Conservation (phyloP, 2,329 filamentous ascomycete genomes). For the Polytolypa hystricis region DNA sequence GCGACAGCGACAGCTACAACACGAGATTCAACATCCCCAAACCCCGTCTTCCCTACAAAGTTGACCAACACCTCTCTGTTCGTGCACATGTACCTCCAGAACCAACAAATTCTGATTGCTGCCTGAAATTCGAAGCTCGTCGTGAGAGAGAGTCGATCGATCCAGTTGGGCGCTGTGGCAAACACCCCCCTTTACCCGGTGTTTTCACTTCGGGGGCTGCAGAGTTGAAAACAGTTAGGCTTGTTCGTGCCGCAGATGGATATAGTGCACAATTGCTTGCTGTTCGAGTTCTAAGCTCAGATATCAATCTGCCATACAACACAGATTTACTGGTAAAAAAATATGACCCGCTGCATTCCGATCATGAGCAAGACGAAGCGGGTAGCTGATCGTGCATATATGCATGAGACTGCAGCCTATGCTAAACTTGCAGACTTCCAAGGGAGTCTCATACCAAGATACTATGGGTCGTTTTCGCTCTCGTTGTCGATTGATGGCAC, state of each 20-base stretch:
- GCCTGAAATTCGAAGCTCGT: not conserved
- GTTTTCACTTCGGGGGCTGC: not conserved
- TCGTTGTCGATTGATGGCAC: not conserved
- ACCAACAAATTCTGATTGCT: not conserved
- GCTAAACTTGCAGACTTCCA: constrained; percentile 1
- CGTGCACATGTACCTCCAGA: constrained; percentile 3
- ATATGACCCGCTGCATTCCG: constrained; percentile 7
- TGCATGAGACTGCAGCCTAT: constrained; percentile 3
- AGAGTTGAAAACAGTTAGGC: not conserved
- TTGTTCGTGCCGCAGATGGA: not conserved
- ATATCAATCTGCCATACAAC: not conserved
- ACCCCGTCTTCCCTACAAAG: constrained; percentile 2
- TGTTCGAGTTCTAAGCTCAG: constrained; percentile 3
- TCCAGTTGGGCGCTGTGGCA: constrained; percentile 2
- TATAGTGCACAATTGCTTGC: constrained; percentile 4
- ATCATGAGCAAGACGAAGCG: constrained; percentile 1
- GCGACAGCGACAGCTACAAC: not conserved
- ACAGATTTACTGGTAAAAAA: constrained; percentile 4
- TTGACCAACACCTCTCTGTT: constrained; percentile 1
- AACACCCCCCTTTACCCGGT: constrained; percentile 3
- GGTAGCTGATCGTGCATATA: not conserved
- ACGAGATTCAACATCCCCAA: not conserved
- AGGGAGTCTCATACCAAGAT: constrained; percentile 1
- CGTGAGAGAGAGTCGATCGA: not conserved
- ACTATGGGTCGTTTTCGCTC: constrained; percentile 4